phyloP scores from a whole-genome alignment of 495 filamentous ascomycete species.

The Hyaloscypha finlandica region DNA sequence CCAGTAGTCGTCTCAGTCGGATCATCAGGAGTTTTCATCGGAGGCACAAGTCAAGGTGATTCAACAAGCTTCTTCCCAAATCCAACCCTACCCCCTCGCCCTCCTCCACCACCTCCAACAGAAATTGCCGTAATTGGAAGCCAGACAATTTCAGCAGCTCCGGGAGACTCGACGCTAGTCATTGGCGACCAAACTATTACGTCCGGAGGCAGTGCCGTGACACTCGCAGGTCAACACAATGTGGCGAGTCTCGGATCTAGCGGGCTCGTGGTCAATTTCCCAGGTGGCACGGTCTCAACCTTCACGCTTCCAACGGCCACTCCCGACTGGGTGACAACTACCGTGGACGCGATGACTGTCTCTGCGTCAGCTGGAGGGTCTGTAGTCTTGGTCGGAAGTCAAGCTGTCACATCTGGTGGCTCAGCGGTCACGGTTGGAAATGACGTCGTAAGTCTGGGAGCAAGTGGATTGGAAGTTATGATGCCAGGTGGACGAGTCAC shows the following conservation, averaged over 20 bases:
- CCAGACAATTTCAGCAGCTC: slow-evolving; percentile 10
- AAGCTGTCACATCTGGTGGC: slow-evolving; percentile 18
- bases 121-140: slow-evolving; percentile 16
- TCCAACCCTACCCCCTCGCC: not conserved
- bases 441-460: slow-evolving; percentile 14
- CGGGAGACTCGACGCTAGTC: slow-evolving; percentile 14
- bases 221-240: slow-evolving; percentile 5
- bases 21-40: slow-evolving; percentile 15
- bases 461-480: slow-evolving; percentile 16
- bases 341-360: slow-evolving; percentile 1
- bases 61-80: slow-evolving; percentile 5
- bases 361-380: slow-evolving; percentile 15
- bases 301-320: slow-evolving; percentile 10
- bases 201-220: slow-evolving; percentile 12
- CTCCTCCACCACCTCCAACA: not conserved
- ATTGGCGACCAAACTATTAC: slow-evolving; percentile 8
- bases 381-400: slow-evolving; percentile 13
- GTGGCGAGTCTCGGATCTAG: slow-evolving; percentile 8
- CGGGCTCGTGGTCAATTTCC: slow-evolving; percentile 7
- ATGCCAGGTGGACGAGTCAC: slow-evolving; percentile 15
- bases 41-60: not conserved
- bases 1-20: slow-evolving; percentile 16
- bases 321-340: not conserved
- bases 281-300: slow-evolving; percentile 4
- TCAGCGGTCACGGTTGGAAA: not conserved